These are phyloP conservation scores for Talaromyces sp. DNA, from an alignment of 2,329 filamentous ascomycete species.

Conservation along the genomic window DNA sequence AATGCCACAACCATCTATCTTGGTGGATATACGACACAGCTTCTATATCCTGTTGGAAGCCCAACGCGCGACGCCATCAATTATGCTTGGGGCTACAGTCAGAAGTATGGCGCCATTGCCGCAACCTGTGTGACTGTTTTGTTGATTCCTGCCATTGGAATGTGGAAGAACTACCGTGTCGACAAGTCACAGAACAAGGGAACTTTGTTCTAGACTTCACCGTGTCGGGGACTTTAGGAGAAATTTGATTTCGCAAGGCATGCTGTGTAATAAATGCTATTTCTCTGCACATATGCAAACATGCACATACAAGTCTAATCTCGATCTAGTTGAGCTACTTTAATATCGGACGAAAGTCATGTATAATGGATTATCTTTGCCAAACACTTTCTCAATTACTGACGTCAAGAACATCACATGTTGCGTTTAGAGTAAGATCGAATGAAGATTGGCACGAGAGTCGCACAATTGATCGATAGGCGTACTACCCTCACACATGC, in stretches of 20 bases:
- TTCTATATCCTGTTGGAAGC: constrained; percentile 29
- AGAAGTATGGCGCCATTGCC: constrained; percentile 35
- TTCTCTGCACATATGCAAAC: background rate
- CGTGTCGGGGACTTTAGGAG: background rate
- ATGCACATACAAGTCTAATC: background rate
- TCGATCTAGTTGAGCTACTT: background rate
- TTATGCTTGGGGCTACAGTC: constrained; percentile 38
- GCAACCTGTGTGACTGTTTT: constrained; percentile 33
- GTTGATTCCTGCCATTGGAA: constrained; percentile 32
- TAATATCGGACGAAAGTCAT: background rate
- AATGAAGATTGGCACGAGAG: background rate
- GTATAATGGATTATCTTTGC: background rate
- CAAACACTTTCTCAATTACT: background rate
- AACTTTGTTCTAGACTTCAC: constrained; percentile 22
- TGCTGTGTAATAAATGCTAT: background rate
- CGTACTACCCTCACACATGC: background rate
- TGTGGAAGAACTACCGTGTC: constrained; percentile 41
- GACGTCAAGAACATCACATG: background rate
- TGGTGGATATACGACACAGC: constrained; percentile 29
- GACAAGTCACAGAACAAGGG: constrained; percentile 42
- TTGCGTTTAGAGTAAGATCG: background rate
- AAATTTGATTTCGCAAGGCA: background rate
- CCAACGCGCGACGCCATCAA: constrained; percentile 34
- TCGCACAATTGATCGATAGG: background rate
- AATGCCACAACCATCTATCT: constrained; percentile 25